Evolutionary conservation across 164 flowering plant genomes (phyloP).

Genomic region (Vitis rotundifolia): DNA sequence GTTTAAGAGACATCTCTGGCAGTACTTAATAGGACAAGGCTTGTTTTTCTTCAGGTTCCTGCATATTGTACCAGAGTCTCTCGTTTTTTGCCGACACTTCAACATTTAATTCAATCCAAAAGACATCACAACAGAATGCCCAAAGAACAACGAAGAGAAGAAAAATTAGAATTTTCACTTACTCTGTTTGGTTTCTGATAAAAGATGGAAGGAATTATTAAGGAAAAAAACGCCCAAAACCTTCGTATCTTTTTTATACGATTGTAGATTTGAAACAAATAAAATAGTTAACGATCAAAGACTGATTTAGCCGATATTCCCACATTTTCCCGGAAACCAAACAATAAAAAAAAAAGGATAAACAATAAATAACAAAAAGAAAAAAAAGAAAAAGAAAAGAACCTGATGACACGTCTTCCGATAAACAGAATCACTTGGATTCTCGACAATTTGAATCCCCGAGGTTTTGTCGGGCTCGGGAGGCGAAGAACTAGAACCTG

Average conservation of each 20-base stretch:
- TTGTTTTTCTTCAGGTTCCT: conserved; percentile 37
- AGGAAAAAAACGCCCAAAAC: too few relatives aligned
- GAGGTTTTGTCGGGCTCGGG: conserved; percentile 29
- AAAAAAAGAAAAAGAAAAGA: not conserved
- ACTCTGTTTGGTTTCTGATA: not conserved
- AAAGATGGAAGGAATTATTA: too few relatives aligned
- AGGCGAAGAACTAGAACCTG: not conserved
- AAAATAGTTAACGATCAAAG: not conserved
- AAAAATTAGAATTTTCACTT: not conserved
- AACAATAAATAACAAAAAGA: not conserved
- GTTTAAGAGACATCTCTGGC: conserved; percentile 79
- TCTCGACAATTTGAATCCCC: conserved; percentile 46
- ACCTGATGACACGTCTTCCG: conserved; percentile 86
- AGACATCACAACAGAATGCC: not conserved
- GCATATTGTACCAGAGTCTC: conserved; percentile 55
- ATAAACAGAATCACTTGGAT: conserved; percentile 56
- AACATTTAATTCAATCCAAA: conserved; percentile 2
- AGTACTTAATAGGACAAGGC: conserved; percentile 56
- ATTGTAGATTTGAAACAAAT: not conserved
- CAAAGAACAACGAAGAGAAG: not conserved
- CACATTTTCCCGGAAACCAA: conserved; percentile 5
- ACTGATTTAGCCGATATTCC: not conserved
- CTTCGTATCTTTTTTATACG: too few relatives aligned
- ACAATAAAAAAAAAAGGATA: not conserved
- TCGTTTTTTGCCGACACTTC: conserved; percentile 90